These are phyloP conservation scores for Aeschynomene evenia DNA, from an alignment of 306 rosid species.

Conservation along the genomic window DNA sequence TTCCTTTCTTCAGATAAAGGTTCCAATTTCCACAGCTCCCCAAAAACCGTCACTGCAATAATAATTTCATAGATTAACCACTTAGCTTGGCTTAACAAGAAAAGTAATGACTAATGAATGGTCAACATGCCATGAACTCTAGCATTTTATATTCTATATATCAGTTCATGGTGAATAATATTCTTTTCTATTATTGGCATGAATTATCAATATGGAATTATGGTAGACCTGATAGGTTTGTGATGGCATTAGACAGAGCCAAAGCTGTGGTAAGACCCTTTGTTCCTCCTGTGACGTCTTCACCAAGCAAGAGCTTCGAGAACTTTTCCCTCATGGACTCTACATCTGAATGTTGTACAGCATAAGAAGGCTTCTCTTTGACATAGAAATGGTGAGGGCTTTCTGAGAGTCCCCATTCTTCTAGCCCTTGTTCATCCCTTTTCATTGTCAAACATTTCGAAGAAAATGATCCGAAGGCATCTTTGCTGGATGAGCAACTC, in stretches of 20 bases:
- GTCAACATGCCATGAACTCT: neutral
- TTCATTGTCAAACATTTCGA: constrained; percentile 69
- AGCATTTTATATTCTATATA: constrained; percentile 11
- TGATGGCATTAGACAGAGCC: constrained; percentile 81
- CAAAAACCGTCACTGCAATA: constrained; percentile 82
- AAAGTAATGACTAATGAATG: constrained; percentile 18
- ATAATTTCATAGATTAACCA: constrained; percentile 22
- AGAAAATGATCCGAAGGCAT: constrained; percentile 79
- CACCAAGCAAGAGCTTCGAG: constrained; percentile 81
- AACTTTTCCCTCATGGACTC: constrained; percentile 85
- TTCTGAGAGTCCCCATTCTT: constrained; percentile 71
- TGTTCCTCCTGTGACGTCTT: constrained; percentile 83
- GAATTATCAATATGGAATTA: neutral
- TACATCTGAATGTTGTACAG: constrained; percentile 56
- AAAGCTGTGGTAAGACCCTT: constrained; percentile 75
- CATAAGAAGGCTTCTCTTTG: constrained; percentile 59
- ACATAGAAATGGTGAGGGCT: constrained; percentile 55
- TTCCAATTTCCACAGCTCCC: constrained; percentile 95
- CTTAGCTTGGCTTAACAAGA: neutral
- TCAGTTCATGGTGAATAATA: neutral
- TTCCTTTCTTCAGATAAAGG: constrained; percentile 81
- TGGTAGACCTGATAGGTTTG: constrained; percentile 71
- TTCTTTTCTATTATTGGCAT: neutral
- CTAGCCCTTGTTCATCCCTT: constrained; percentile 56
- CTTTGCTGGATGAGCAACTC: constrained; percentile 85